Percentiles rank a stretch among this genome's conserved stretches.
Evolutionary conservation across 2,329 filamentous ascomycete genomes (phyloP).

Genomic region (Fusarium drepaniforme): DNA sequence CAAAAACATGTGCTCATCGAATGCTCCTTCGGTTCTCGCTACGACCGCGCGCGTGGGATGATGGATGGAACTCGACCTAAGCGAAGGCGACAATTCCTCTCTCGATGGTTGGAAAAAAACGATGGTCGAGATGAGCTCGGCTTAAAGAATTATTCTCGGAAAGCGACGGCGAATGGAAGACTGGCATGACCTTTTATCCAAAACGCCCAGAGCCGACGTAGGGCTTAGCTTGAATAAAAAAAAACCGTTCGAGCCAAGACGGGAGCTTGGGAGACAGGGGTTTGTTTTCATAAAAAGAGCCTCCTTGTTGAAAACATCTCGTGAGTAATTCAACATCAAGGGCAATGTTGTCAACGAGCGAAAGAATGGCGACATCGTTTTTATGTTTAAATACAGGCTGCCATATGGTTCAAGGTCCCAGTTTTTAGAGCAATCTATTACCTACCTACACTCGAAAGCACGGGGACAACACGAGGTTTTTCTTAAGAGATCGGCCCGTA

Average conservation of each 20-base stretch:
- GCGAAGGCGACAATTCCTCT: not conserved
- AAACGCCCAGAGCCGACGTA: not conserved
- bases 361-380: conserved; percentile 18
- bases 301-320: not conserved
- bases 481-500: not conserved
- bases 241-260: not conserved
- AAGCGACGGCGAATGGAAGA: not conserved
- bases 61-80: not conserved
- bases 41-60: not conserved
- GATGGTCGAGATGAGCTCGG: not conserved
- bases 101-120: not conserved
- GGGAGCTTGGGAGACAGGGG: not conserved
- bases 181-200: not conserved
- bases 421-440: conserved; percentile 3
- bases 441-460: not conserved
- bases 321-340: conserved; percentile 1
- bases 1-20: not conserved
- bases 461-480: not conserved
- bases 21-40: not conserved
- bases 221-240: not conserved
- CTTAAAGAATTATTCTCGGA: not conserved
- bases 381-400: not conserved
- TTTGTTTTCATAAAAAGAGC: not conserved
- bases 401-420: not conserved
- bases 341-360: conserved; percentile 10